These are phyloP conservation scores for Macadamia integrifolia DNA, from an alignment of 164 flowering plant species.

Conservation along the genomic window DNA sequence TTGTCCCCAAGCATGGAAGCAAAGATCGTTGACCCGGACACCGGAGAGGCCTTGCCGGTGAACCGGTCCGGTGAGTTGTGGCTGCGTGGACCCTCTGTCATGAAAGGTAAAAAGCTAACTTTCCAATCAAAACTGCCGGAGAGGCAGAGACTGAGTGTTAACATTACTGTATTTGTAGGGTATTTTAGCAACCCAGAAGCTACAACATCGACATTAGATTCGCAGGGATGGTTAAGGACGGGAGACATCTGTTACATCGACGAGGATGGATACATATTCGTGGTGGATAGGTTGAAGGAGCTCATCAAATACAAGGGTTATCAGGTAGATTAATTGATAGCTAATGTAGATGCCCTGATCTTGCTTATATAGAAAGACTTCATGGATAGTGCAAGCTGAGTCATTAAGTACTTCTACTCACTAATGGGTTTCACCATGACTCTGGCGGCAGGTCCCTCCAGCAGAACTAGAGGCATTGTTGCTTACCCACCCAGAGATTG, in stretches of 20 bases:
- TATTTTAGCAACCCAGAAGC: constrained; percentile 79
- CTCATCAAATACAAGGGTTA: constrained; percentile 95
- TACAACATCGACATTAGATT: constrained; percentile 56
- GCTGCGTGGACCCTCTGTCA: constrained; percentile 67
- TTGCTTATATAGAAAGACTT: too few relatives aligned
- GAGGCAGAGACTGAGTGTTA: too few relatives aligned
- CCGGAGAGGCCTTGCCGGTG: constrained; percentile 39
- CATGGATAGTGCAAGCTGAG: too few relatives aligned
- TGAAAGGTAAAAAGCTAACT: constrained; percentile 59
- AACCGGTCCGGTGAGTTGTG: constrained; percentile 83
- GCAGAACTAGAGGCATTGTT: constrained; percentile 84
- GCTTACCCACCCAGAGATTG: constrained; percentile 64
- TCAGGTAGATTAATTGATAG: constrained; percentile 43
- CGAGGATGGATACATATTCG: constrained; percentile 75
- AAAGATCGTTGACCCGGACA: constrained; percentile 68
- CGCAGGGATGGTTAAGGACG: constrained; percentile 84
- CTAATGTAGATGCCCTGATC: too few relatives aligned
- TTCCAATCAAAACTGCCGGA: neutral
- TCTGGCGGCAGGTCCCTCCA: constrained; percentile 64
- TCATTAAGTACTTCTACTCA: too few relatives aligned
- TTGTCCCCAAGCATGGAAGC: constrained; percentile 69
- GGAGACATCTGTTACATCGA: constrained; percentile 91
- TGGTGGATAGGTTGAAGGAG: constrained; percentile 91
- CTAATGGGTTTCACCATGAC: too few relatives aligned
- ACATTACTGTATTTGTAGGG: constrained; percentile 33